Evolutionary conservation across 169 alveolate species (phyloP), one percentile per base, ranked within the genome.

Genomic region (Plasmodium yoelii): DNA sequence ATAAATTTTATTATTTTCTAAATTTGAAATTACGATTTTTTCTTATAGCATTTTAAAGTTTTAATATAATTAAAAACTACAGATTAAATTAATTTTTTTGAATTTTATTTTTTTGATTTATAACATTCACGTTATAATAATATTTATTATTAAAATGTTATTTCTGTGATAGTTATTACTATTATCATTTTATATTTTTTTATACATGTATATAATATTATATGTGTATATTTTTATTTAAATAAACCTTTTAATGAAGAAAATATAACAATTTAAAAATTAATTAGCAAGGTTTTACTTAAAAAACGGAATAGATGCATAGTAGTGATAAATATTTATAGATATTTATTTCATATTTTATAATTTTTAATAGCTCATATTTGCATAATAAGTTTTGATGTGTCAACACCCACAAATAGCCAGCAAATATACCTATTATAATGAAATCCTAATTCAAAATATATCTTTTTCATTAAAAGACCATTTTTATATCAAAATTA

Each of bases 241-340:
- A 47, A 19, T 47, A 44, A 71, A 71, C 44, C 9, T 53, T 71
- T 71, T 71, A 71, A 67, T 49, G 55, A 71, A 60, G 13, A 67
- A 26, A 71, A 71, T 53, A 71, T 26, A 71, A 22, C 15, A 39
- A 53, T 15, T 42, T 42, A 71, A 18, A 71, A 53, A 49, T 57
- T 19, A 28, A 71, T 71, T 24, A 49, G 44, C 5, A 34, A 34
- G 42, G 7, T 71, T 71, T 71, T 71, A 19, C 26, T 59, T 5
- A 9, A 57, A 61, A 18, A 18, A 61, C 7, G 24, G 55, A 69
- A 68, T 44, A 71, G 24, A 49, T 49, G 44, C 12, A 51, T 42
- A 47, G 6, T 51, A 13, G n/a, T 51, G n/a, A 13, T 13, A n/a
- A 51, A 13, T 8, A n/a, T 12, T 12, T 9, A 51, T 51, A 51